Conservation (phyloP, 352 stramenopile genomes). For the Globisporangium barbulae region DNA sequence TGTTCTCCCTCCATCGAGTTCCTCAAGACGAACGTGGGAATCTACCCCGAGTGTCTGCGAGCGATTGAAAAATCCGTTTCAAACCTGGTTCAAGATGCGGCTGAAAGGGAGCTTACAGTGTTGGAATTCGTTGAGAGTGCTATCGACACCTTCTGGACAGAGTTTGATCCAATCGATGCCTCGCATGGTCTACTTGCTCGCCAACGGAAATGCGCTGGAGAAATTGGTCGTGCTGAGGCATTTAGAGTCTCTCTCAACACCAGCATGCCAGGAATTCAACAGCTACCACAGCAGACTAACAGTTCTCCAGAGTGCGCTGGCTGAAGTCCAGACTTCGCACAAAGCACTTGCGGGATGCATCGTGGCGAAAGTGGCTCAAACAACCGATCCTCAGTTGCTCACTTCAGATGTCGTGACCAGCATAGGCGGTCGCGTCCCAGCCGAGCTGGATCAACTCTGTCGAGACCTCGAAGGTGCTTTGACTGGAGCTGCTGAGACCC, state of each 20-base stretch:
- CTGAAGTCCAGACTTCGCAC: background rate
- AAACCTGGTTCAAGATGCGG: background rate
- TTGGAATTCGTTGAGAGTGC: background rate
- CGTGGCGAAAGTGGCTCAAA: background rate
- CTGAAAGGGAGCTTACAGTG: background rate
- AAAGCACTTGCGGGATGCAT: background rate
- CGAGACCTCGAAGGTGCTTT: background rate
- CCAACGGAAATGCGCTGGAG: background rate
- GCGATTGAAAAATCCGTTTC: background rate
- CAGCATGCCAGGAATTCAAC: background rate
- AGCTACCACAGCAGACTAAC: background rate
- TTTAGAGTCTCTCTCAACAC: background rate
- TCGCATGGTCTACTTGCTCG: background rate
- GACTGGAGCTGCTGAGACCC: background rate
- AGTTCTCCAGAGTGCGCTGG: background rate
- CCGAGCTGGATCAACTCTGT: background rate
- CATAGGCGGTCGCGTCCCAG: background rate
- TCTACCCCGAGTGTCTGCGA: background rate
- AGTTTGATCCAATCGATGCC: background rate
- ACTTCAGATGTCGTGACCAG: background rate
- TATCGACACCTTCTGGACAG: background rate
- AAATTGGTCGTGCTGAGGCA: background rate
- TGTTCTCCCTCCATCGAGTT: background rate
- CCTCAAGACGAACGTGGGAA: background rate
- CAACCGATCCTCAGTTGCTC: background rate